Conservation (phyloP, 805 yeast species). For the Blastobotrys muscicola region DNA sequence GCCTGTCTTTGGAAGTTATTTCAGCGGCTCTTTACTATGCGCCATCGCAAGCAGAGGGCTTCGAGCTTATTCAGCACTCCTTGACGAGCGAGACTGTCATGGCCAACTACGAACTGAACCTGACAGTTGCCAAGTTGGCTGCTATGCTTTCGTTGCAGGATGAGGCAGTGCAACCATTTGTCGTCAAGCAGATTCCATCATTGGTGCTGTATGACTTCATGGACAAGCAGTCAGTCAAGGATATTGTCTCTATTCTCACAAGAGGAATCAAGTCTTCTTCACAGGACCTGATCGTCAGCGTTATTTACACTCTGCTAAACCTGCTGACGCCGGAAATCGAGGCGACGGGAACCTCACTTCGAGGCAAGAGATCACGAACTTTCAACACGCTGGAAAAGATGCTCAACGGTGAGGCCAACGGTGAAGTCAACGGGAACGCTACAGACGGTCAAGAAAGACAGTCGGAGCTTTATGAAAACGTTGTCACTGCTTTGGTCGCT, state of each 20-base stretch:
- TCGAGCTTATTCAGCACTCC: slow-evolving; percentile 40
- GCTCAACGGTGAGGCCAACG: neutral
- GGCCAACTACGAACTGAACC: slow-evolving; percentile 42
- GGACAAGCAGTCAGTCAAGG: slow-evolving; percentile 36
- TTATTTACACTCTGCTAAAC: slow-evolving; percentile 77
- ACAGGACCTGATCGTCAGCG: slow-evolving; percentile 74
- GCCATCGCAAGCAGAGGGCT: slow-evolving; percentile 36
- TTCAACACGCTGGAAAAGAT: neutral
- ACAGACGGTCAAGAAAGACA: neutral
- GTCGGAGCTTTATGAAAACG: slow-evolving; percentile 43
- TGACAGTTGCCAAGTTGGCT: slow-evolving; percentile 46
- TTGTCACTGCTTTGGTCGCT: slow-evolving; percentile 57
- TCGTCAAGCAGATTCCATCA: slow-evolving; percentile 33
- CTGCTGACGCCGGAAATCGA: slow-evolving; percentile 43
- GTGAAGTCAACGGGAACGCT: neutral
- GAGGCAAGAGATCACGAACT: neutral
- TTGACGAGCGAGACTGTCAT: slow-evolving; percentile 45
- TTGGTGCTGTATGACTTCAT: slow-evolving; percentile 42
- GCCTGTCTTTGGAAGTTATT: slow-evolving; percentile 49
- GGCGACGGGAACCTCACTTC: slow-evolving; percentile 1
- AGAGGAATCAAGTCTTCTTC: slow-evolving; percentile 57
- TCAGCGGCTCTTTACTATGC: slow-evolving; percentile 45
- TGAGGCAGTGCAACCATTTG: slow-evolving; percentile 22
- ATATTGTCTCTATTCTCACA: slow-evolving; percentile 51
- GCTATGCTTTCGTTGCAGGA: slow-evolving; percentile 37